phyloP scores from a whole-genome alignment of 306 rosid species.

The Calophaca sinica region DNA sequence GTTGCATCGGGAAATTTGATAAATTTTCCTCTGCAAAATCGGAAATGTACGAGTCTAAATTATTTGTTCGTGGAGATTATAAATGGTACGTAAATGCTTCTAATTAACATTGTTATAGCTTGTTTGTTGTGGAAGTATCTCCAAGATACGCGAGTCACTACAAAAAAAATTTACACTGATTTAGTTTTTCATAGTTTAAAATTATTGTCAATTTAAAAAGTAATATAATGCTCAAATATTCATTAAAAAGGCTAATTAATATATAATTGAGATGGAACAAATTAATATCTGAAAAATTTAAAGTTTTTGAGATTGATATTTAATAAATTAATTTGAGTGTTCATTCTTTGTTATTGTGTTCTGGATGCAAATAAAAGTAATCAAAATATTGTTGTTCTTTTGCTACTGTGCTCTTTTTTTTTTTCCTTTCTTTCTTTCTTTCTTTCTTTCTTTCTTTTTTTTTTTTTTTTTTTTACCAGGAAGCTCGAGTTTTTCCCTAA shows the following conservation, averaged over 20 bases:
- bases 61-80: slow-evolving; percentile 46
- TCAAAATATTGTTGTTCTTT: too few relatives aligned
- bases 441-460: too few relatives aligned
- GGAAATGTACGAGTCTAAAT: slow-evolving; percentile 23
- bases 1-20: slow-evolving; percentile 35
- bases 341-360: background rate
- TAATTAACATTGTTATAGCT: too few relatives aligned
- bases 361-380: background rate
- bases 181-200: background rate
- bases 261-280: too few relatives aligned
- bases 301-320: background rate
- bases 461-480: slow-evolving; percentile 22
- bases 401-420: background rate
- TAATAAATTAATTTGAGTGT: background rate
- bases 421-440: too few relatives aligned
- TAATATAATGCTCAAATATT: background rate
- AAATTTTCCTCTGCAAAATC: background rate
- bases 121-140: too few relatives aligned
- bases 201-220: too few relatives aligned
- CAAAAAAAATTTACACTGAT: too few relatives aligned
- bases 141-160: too few relatives aligned
- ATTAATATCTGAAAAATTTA: too few relatives aligned
- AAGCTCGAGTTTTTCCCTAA: slow-evolving; percentile 35
- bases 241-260: background rate
- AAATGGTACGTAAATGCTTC: slow-evolving; percentile 46